Conservation (phyloP, 768 basidiomycete species). For the Mycena rebaudengoi region DNA sequence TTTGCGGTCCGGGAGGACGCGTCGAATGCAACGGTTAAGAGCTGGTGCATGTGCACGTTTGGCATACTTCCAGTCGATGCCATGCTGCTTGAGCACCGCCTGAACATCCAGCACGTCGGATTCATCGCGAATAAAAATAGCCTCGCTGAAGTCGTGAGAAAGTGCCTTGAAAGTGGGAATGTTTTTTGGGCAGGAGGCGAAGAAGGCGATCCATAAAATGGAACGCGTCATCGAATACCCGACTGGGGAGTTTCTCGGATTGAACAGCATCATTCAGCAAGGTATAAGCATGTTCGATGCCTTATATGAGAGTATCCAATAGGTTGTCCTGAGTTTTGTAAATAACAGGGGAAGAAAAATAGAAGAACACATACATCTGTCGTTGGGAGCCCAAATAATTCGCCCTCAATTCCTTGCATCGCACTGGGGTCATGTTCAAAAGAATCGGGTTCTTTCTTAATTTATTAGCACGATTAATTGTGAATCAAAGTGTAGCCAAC, state of each 20-base stretch:
- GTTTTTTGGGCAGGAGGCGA: not conserved
- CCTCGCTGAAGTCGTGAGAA: not conserved
- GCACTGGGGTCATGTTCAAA: too few relatives aligned
- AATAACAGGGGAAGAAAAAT: too few relatives aligned
- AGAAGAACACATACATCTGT: too few relatives aligned
- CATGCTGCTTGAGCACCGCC: not conserved
- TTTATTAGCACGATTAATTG: too few relatives aligned
- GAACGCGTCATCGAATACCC: not conserved
- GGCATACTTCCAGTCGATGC: not conserved
- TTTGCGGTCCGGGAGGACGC: not conserved
- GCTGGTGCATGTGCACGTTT: not conserved
- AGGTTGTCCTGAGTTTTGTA: too few relatives aligned
- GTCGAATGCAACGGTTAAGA: not conserved
- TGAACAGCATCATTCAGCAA: not conserved
- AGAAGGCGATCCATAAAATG: not conserved
- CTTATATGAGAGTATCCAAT: not conserved
- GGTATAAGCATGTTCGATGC: not conserved
- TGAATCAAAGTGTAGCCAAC: too few relatives aligned
- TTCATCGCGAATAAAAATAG: not conserved
- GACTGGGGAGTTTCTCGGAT: not conserved
- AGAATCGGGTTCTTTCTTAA: too few relatives aligned
- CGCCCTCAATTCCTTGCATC: too few relatives aligned
- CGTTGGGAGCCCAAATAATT: too few relatives aligned
- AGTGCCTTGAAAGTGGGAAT: not conserved
- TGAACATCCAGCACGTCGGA: not conserved